Conservation (phyloP, 2,329 filamentous ascomycete genomes). For the Nemania abortiva region DNA sequence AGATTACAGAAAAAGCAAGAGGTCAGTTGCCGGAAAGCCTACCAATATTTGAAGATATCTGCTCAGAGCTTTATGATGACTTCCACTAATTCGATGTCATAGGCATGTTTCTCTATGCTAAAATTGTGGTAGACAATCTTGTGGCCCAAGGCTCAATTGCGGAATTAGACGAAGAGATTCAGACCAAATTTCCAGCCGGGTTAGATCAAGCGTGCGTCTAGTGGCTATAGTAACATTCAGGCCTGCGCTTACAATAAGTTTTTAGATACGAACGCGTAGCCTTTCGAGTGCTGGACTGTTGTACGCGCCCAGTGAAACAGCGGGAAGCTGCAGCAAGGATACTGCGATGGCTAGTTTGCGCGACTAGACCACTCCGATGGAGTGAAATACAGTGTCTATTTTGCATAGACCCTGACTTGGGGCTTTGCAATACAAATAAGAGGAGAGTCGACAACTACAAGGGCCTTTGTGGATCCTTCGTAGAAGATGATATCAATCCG, state of each 20-base stretch:
- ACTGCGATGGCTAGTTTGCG: constrained; percentile 29
- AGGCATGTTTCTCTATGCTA: constrained; percentile 43
- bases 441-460: constrained; percentile 29
- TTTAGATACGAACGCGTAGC: constrained; percentile 32
- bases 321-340: constrained; percentile 25
- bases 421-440: constrained; percentile 8
- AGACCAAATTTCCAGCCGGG: constrained; percentile 36
- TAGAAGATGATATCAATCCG: constrained; percentile 24
- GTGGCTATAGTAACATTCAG: no score
- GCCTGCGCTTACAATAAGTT: no score
- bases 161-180: constrained; percentile 43
- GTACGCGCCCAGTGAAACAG: not conserved
- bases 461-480: constrained; percentile 25
- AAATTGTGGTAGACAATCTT: constrained; percentile 43
- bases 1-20: constrained; percentile 9
- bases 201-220: constrained; percentile 37
- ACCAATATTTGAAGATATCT: no score
- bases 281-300: constrained; percentile 24
- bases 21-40: no score
- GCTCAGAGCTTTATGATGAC: not conserved
- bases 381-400: constrained; percentile 33
- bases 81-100: constrained; percentile 1
- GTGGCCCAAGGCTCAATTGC: constrained; percentile 28
- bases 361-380: constrained; percentile 28
- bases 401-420: constrained; percentile 25